Evolutionary conservation across 2,329 filamentous ascomycete genomes (phyloP).

Genomic region (Cyanodermella asteris): DNA sequence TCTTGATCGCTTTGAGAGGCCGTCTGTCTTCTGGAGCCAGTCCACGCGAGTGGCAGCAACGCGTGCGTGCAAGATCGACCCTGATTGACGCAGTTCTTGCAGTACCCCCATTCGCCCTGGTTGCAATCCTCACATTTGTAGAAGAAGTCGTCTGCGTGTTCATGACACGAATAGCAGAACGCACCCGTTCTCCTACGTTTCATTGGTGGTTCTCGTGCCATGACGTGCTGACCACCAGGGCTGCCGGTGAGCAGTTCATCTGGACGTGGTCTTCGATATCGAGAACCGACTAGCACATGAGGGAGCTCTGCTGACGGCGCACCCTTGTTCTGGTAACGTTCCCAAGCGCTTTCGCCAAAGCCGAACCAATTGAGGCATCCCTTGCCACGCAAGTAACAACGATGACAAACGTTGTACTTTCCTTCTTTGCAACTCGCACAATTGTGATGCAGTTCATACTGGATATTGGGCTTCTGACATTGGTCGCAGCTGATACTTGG

Average conservation of each 20-base stretch:
- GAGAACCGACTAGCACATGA: constrained; percentile 28
- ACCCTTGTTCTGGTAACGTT: constrained; percentile 25
- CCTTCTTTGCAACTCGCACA: constrained; percentile 50
- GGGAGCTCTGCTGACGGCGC: constrained; percentile 22
- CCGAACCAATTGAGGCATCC: constrained; percentile 80
- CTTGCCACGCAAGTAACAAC: constrained; percentile 54
- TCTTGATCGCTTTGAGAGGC: constrained; percentile 3
- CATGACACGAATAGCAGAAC: constrained; percentile 59
- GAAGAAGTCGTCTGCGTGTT: constrained; percentile 60
- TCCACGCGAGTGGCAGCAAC: constrained; percentile 55
- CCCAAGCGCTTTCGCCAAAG: constrained; percentile 53
- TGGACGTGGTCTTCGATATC: constrained; percentile 16
- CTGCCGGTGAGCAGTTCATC: constrained; percentile 29
- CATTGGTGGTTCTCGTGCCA: too few relatives aligned
- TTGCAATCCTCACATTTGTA: constrained; percentile 82
- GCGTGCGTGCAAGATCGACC: constrained; percentile 64
- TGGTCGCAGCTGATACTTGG: constrained; percentile 52
- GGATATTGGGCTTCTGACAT: constrained; percentile 50
- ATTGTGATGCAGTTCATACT: constrained; percentile 72
- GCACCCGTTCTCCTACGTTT: constrained; percentile 53
- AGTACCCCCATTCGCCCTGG: constrained; percentile 87
- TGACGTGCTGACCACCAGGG: too few relatives aligned
- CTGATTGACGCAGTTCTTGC: constrained; percentile 66
- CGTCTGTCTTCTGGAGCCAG: constrained; percentile 34
- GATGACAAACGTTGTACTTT: constrained; percentile 56